These are phyloP conservation scores for Citrullus colocynthis DNA, from an alignment of 306 rosid genomes.

Conservation along the genomic window DNA sequence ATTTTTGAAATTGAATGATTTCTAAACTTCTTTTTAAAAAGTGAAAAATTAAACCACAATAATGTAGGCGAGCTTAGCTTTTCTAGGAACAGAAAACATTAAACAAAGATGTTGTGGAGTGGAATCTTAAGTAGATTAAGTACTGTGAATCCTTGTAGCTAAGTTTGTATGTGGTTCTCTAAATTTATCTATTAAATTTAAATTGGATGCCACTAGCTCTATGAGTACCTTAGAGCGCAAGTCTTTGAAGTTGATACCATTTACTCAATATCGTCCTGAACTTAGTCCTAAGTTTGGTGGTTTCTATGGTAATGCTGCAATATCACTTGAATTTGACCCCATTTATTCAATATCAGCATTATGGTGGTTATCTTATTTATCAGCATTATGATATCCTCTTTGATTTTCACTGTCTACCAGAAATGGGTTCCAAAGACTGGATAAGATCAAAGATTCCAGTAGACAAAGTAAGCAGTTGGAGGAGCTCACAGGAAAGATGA, in stretches of 20 bases:
- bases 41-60: not conserved
- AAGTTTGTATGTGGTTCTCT: not conserved
- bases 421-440: slow-evolving; percentile 96
- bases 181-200: not conserved
- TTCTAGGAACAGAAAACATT: not conserved
- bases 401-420: slow-evolving; percentile 29
- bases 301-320: not conserved
- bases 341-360: not conserved
- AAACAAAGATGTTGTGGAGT: not conserved
- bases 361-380: not conserved
- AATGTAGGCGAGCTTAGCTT: not conserved
- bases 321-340: not conserved
- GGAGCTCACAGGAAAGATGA: slow-evolving; percentile 92
- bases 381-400: not conserved
- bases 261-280: not conserved
- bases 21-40: not conserved
- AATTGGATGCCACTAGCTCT: not conserved
- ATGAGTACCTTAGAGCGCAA: not conserved
- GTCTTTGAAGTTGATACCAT: not conserved
- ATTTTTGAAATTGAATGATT: not conserved
- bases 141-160: not conserved
- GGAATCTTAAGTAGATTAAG: not conserved
- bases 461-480: slow-evolving; percentile 91
- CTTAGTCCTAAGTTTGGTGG: not conserved
- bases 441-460: slow-evolving; percentile 83